A percentile compares a stretch with the other conserved stretches of the same genome.
Conservation (phyloP, 192 early-diverging fungal species). For the Coemansia sp. region DNA sequence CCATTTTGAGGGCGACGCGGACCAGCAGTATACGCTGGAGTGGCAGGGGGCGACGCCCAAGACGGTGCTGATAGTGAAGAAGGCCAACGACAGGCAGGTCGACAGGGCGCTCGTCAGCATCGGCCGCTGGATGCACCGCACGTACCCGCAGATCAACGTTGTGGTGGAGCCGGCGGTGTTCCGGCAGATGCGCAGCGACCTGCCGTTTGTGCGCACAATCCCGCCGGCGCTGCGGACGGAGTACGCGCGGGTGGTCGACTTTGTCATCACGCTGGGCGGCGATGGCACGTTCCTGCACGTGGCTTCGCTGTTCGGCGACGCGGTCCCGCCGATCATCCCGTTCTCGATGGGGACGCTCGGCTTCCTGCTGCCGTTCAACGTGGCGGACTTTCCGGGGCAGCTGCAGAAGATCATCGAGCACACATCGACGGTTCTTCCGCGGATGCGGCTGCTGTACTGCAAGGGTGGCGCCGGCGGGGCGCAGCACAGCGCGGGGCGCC, state of each 20-base stretch:
- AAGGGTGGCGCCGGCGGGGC: conserved; percentile 60
- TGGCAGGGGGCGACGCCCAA: conserved; percentile 59
- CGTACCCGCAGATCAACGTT: conserved; percentile 70
- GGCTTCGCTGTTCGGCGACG: conserved; percentile 74
- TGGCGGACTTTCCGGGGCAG: conserved; percentile 63
- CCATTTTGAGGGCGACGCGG: conserved; percentile 16
- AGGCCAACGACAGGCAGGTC: conserved; percentile 70
- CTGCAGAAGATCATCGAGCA: conserved; percentile 68
- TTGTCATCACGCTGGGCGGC: conserved; percentile 90
- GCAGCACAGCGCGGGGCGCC: conserved; percentile 39
- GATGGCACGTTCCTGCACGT: conserved; percentile 92
- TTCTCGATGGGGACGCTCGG: conserved; percentile 93
- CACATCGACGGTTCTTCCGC: conserved; percentile 66
- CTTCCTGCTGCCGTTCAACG: conserved; percentile 86
- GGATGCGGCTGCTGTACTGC: conserved; percentile 79
- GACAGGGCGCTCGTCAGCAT: conserved; percentile 69
- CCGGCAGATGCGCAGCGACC: conserved; percentile 50
- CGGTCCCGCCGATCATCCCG: conserved; percentile 86
- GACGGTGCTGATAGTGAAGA: conserved; percentile 80
- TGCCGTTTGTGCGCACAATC: conserved; percentile 32
- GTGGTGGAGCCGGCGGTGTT: conserved; percentile 71
- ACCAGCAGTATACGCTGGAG: conserved; percentile 32
- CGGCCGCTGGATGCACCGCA: conserved; percentile 67
- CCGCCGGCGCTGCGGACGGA: conserved; percentile 53
- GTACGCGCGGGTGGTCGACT: conserved; percentile 74